Percentiles rank a stretch among this genome's conserved stretches.
phyloP scores from a whole-genome alignment of 2,329 filamentous ascomycete genomes.

The Trichoderma sp. region DNA sequence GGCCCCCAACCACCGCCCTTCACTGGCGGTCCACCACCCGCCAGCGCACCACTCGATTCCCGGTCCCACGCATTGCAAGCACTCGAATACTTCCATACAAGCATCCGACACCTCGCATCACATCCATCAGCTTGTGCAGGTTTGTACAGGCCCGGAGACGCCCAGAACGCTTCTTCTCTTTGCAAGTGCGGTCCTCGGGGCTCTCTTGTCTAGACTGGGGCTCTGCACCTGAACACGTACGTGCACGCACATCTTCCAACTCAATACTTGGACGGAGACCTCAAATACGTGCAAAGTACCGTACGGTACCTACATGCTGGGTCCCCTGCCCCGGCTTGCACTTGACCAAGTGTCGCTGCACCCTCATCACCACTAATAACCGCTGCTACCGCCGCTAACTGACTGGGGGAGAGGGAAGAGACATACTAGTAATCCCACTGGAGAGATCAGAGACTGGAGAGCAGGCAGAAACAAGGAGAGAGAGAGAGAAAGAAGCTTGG shows the following conservation, averaged over 20 bases:
- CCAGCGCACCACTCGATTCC: slow-evolving; percentile 14
- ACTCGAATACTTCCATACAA: too few species aligned
- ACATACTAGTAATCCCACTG: background rate
- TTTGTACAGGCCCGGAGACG: background rate
- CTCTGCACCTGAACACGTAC: background rate
- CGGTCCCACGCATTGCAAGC: too few species aligned
- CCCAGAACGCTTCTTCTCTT: background rate
- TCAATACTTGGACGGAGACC: background rate
- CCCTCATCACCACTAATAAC: slow-evolving; percentile 15
- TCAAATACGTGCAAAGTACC: too few species aligned
- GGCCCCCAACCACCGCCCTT: slow-evolving; percentile 10
- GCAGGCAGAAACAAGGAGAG: background rate
- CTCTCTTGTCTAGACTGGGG: too few species aligned
- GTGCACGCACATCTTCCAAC: background rate
- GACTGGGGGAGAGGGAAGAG: background rate
- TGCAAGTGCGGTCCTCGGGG: background rate
- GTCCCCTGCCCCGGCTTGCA: slow-evolving; percentile 4
- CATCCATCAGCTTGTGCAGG: too few species aligned
- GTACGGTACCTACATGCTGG: background rate
- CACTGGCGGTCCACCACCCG: slow-evolving; percentile 16
- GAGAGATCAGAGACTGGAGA: background rate
- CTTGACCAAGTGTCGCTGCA: slow-evolving; percentile 20
- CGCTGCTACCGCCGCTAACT: slow-evolving; percentile 29
- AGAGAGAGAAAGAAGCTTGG: background rate
- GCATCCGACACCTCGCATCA: too few species aligned